Percentiles rank a stretch among this genome's conserved stretches.
These are phyloP conservation scores for Cystobasidium ongulense DNA, from an alignment of 768 basidiomycete species.

Conservation along the genomic window DNA sequence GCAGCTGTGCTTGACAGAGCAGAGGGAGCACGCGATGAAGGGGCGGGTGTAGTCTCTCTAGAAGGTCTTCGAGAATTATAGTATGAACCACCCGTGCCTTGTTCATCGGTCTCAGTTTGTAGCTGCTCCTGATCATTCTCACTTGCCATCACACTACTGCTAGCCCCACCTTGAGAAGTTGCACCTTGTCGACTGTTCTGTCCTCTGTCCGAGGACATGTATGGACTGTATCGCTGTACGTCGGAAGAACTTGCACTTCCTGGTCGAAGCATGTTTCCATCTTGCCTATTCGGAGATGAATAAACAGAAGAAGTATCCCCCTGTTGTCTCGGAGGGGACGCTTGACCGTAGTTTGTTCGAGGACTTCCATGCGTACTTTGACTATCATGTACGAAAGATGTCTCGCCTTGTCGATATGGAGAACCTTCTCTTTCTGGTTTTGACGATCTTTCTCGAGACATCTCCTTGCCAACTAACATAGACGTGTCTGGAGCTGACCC, in stretches of 20 bases:
- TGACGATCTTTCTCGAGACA: neutral
- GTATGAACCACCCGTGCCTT: neutral
- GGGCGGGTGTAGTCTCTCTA: neutral
- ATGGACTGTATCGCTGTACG: neutral
- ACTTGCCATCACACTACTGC: neutral
- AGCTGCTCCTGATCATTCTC: neutral
- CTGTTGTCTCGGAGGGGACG: neutral
- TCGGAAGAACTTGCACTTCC: neutral
- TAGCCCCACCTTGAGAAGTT: neutral
- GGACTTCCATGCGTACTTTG: neutral
- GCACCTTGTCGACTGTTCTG: too few species aligned
- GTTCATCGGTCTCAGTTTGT: neutral
- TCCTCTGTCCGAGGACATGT: neutral
- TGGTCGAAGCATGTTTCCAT: neutral
- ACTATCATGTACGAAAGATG: neutral
- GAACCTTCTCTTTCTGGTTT: neutral
- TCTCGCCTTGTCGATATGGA: neutral
- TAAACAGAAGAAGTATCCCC: neutral
- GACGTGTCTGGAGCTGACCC: too few species aligned
- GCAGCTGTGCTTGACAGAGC: neutral
- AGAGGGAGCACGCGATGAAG: neutral
- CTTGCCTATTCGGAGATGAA: neutral
- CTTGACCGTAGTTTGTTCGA: neutral
- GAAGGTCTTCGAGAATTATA: neutral
- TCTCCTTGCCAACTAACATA: neutral